Percentiles rank a stretch among this genome's conserved stretches.
These are phyloP conservation scores for Biscogniauxia marginata DNA, from an alignment of 2,329 filamentous ascomycete genomes.

Conservation along the genomic window DNA sequence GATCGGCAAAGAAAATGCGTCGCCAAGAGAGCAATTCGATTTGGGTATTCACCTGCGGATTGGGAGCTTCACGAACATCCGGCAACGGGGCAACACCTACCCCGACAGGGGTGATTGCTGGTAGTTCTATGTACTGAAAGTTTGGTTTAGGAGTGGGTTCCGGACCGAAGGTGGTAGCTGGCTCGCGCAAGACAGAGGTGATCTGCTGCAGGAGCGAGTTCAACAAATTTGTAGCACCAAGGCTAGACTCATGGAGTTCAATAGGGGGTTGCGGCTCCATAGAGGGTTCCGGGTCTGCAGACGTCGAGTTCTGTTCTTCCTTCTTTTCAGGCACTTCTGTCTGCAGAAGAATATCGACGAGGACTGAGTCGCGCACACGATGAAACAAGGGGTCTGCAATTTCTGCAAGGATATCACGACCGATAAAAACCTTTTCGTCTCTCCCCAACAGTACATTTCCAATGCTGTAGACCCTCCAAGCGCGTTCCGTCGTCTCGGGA, in stretches of 20 bases:
- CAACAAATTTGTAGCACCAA: conserved; percentile 30
- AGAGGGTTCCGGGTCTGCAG: conserved; percentile 28
- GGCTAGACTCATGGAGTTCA: conserved; percentile 19
- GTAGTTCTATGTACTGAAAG: conserved; percentile 46
- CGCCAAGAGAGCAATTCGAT: conserved; percentile 62
- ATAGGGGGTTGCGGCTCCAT: conserved; percentile 26
- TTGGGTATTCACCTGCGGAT: conserved; percentile 35
- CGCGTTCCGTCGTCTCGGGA: conserved; percentile 38
- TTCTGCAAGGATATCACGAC: conserved; percentile 71
- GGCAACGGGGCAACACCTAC: conserved; percentile 68
- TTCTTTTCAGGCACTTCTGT: conserved; percentile 26
- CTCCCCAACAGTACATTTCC: conserved; percentile 79
- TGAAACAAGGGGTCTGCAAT: conserved; percentile 83
- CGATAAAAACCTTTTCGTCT: conserved; percentile 82
- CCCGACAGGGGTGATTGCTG: conserved; percentile 54
- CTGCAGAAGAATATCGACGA: conserved; percentile 73
- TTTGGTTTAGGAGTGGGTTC: conserved; percentile 30
- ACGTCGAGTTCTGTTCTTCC: conserved; percentile 22
- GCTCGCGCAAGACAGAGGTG: conserved; percentile 48
- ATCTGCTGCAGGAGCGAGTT: conserved; percentile 46
- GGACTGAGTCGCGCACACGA: conserved; percentile 68
- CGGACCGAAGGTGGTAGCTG: conserved; percentile 37
- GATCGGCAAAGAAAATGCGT: conserved; percentile 67
- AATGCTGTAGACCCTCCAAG: conserved; percentile 75
- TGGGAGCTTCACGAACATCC: conserved; percentile 57